Evolutionary conservation across 2,329 filamentous ascomycete species (phyloP).

Genomic region (Fusarium oligoseptatum): DNA sequence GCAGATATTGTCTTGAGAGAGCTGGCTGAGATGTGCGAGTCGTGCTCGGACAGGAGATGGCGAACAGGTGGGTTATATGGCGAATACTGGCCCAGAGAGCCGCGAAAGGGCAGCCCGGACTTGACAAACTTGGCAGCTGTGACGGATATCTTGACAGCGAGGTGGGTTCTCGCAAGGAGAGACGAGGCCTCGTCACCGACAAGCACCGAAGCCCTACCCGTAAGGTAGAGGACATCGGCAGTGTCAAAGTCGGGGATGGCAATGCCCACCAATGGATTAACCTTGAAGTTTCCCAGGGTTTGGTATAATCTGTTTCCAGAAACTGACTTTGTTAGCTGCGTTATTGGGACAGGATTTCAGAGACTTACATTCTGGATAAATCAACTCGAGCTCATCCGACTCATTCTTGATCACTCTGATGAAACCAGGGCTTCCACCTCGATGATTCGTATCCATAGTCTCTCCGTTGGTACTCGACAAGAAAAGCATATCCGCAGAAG

Average conservation of each 20-base stretch:
- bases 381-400: slow-evolving; percentile 62
- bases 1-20: slow-evolving; percentile 55
- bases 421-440: slow-evolving; percentile 82
- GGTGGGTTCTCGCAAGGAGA: slow-evolving; percentile 76
- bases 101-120: slow-evolving; percentile 77
- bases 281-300: slow-evolving; percentile 80
- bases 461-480: slow-evolving; percentile 74
- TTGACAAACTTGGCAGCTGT: slow-evolving; percentile 72
- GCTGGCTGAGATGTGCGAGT: slow-evolving; percentile 25
- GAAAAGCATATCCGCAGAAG: slow-evolving; percentile 81
- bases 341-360: background rate
- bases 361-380: slow-evolving; percentile 79
- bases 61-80: slow-evolving; percentile 86
- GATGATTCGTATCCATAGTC: slow-evolving; percentile 87
- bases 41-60: slow-evolving; percentile 70
- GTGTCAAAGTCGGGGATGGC: slow-evolving; percentile 81
- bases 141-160: slow-evolving; percentile 78
- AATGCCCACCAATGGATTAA: slow-evolving; percentile 76
- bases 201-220: slow-evolving; percentile 76
- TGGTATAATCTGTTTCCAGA: slow-evolving; percentile 89
- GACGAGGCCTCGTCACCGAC: slow-evolving; percentile 71
- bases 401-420: slow-evolving; percentile 74
- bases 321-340: slow-evolving; percentile 52
- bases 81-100: slow-evolving; percentile 68
- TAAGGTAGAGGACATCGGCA: slow-evolving; percentile 80